Evolutionary conservation across 352 stramenopile species (phyloP).

Genomic region (Pythium volutum): DNA sequence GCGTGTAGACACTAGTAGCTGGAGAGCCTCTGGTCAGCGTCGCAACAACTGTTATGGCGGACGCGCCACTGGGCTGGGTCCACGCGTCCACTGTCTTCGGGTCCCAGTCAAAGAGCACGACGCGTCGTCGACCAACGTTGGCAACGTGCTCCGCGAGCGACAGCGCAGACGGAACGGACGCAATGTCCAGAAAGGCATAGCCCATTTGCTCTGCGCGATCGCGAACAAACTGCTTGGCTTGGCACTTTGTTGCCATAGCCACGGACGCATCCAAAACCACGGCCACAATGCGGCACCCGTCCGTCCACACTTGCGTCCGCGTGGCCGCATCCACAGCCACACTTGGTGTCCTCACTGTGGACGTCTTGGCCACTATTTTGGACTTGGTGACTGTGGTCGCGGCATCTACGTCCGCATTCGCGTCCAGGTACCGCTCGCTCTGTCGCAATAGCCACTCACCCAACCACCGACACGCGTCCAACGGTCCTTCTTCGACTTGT

Average conservation of each 20-base stretch:
- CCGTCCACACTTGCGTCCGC: background rate
- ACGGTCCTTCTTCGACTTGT: conserved; percentile 13
- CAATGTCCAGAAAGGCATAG: conserved; percentile 37
- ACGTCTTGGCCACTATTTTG: background rate
- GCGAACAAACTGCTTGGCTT: background rate
- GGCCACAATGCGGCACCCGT: conserved; percentile 1
- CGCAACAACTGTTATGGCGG: background rate
- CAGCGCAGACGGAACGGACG: background rate
- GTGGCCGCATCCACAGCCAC: background rate
- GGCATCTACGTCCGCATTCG: background rate
- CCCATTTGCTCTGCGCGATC: background rate
- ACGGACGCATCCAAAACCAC: conserved; percentile 18
- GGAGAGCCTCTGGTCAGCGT: background rate
- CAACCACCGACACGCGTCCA: conserved; percentile 51
- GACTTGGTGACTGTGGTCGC: background rate
- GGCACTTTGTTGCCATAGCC: background rate
- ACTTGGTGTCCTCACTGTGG: background rate
- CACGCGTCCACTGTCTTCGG: background rate
- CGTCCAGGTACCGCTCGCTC: conserved; percentile 8
- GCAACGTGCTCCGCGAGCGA: background rate
- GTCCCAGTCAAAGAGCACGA: conserved; percentile 24
- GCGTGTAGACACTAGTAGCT: no score
- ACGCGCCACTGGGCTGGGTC: background rate
- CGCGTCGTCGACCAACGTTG: conserved; percentile 6
- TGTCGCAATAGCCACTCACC: conserved; percentile 42